These are phyloP conservation scores for Symbiodinium natans DNA, from an alignment of 73 alveolate species.

Conservation along the genomic window DNA sequence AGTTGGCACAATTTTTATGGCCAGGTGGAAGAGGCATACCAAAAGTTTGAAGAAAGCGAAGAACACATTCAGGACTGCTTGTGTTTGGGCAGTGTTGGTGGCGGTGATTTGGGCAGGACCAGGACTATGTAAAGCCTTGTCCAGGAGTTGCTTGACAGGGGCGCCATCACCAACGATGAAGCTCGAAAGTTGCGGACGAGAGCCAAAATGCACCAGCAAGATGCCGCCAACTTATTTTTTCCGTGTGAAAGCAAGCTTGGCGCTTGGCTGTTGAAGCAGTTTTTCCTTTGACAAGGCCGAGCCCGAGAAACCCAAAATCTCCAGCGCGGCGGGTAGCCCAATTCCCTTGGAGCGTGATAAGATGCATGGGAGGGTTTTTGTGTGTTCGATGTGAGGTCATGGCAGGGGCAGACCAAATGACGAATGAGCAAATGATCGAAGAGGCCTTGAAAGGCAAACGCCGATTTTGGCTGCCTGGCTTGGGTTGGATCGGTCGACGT, in stretches of 20 bases:
- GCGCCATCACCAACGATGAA: conserved; percentile 79
- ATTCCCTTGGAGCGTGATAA: background rate
- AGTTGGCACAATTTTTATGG: too few species aligned
- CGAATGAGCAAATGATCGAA: conserved; percentile 81
- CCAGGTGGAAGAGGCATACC: conserved; percentile 90
- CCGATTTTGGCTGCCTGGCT: conserved; percentile 28
- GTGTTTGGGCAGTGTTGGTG: background rate
- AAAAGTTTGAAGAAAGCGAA: conserved; percentile 82
- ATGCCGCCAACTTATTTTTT: background rate
- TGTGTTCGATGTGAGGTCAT: background rate
- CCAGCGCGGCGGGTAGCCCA: conserved; percentile 44
- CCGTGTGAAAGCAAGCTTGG: background rate
- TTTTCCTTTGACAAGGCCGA: background rate
- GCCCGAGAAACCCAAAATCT: conserved; percentile 57
- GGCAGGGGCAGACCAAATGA: conserved; percentile 87
- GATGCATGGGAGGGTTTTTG: background rate
- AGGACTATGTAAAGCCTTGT: background rate
- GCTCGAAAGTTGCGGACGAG: conserved; percentile 79
- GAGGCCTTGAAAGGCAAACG: conserved; percentile 46
- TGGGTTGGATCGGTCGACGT: too few species aligned
- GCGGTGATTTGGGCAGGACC: background rate
- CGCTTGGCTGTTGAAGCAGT: background rate
- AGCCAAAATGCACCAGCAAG: conserved; percentile 84
- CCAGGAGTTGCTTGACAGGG: conserved; percentile 65
- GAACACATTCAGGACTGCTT: conserved; percentile 15